Evolutionary conservation across 2,329 filamentous ascomycete genomes (phyloP).

Genomic region (Botrytis medusae): DNA sequence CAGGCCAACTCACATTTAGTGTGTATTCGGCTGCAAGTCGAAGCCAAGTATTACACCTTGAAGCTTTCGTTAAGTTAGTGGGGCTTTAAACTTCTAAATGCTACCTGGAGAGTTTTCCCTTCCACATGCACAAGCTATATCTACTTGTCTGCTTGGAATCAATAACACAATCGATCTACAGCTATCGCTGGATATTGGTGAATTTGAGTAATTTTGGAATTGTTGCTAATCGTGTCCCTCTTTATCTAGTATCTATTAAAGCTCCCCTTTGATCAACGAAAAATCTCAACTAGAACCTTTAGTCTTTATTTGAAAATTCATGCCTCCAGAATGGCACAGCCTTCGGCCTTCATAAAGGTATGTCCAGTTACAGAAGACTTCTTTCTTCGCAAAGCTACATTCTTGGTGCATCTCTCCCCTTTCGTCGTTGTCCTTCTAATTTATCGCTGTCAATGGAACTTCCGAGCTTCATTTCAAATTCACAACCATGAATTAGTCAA

Average conservation of each 20-base stretch:
- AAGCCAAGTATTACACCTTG: neutral
- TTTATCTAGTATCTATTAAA: conserved; percentile 8
- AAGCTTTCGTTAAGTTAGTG: too few relatives aligned
- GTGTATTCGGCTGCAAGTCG: neutral
- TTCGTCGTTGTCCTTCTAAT: neutral
- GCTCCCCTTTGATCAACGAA: neutral
- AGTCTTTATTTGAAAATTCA: neutral
- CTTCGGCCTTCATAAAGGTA: neutral
- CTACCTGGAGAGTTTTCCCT: neutral
- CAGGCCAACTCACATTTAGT: too few relatives aligned
- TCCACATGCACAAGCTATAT: neutral
- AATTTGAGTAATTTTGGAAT: neutral
- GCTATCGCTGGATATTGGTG: neutral
- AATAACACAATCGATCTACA: neutral
- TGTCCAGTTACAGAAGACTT: neutral
- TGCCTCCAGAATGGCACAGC: neutral
- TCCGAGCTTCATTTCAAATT: neutral
- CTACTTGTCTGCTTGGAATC: neutral
- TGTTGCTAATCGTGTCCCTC: neutral
- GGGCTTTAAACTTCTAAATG: too few relatives aligned
- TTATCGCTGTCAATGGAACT: neutral
- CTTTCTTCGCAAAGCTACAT: neutral
- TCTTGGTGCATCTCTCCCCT: neutral
- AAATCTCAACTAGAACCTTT: neutral
- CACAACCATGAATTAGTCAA: neutral